phyloP scores from a whole-genome alignment of 139 green algal genomes.

The Mesotaenium endlicherianum region DNA sequence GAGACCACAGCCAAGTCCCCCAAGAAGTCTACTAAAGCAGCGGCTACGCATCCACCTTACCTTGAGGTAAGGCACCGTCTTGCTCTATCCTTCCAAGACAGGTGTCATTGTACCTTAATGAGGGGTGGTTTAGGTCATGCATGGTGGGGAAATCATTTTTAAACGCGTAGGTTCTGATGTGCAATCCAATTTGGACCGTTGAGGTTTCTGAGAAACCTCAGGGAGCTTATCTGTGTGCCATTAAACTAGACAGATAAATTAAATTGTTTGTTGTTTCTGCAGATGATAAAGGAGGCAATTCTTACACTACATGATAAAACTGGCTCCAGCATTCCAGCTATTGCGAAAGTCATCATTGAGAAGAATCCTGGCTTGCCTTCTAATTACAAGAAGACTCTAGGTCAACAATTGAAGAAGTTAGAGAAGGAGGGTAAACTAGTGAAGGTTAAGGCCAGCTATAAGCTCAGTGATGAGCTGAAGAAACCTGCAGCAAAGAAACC shows the following conservation, averaged over 20 bases:
- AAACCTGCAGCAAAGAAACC: constrained; percentile 66
- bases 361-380: constrained; percentile 74
- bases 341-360: not conserved
- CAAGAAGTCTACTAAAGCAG: too few species aligned
- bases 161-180: not conserved
- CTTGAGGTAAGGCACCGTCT: not conserved
- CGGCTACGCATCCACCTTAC: not conserved
- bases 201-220: not conserved
- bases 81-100: not conserved
- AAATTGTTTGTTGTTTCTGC: not conserved
- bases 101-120: not conserved
- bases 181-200: not conserved
- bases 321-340: constrained; percentile 15
- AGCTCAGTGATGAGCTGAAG: constrained; percentile 22
- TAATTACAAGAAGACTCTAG: constrained; percentile 76
- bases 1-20: too few species aligned
- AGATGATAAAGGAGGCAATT: constrained; percentile 6
- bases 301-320: not conserved
- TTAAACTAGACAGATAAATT: not conserved
- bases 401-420: constrained; percentile 56
- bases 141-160: not conserved
- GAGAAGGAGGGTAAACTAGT: constrained; percentile 24
- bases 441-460: constrained; percentile 41
- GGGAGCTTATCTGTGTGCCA: not conserved
- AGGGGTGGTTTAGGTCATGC: not conserved